These are phyloP conservation scores for Penicillium sp. DNA, from an alignment of 2,329 filamentous ascomycete species.

Conservation along the genomic window DNA sequence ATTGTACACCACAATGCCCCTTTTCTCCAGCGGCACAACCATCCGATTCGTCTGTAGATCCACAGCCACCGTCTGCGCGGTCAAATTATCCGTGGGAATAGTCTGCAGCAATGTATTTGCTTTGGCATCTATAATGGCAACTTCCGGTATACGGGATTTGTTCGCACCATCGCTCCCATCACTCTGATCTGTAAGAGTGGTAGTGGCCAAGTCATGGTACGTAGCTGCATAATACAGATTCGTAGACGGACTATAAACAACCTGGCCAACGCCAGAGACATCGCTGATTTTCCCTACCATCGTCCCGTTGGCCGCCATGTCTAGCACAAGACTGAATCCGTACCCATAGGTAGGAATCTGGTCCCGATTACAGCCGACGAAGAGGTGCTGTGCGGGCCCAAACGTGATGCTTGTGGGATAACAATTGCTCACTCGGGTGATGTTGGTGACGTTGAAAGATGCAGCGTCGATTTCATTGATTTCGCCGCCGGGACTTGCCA, in stretches of 20 bases:
- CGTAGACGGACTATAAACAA: not conserved
- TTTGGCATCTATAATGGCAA: not conserved
- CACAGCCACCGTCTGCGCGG: not conserved
- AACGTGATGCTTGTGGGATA: not conserved
- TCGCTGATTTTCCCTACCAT: not conserved
- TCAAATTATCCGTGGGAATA: not conserved
- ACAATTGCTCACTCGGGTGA: not conserved
- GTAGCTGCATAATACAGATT: conserved; percentile 1
- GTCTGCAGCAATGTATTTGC: not conserved
- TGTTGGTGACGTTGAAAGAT: not conserved
- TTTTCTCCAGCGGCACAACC: not conserved
- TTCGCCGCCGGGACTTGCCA: not conserved
- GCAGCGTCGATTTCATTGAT: not conserved
- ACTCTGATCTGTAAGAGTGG: not conserved
- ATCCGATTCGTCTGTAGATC: not conserved
- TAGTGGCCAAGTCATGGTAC: not conserved
- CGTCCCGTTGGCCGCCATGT: not conserved
- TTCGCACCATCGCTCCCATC: not conserved
- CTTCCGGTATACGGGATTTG: not conserved
- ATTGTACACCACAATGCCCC: not conserved
- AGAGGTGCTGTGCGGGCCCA: not conserved
- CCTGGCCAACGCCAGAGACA: not conserved
- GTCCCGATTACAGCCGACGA: not conserved
- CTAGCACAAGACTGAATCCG: not conserved
- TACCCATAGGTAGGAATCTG: not conserved